A percentile compares a stretch with the other conserved stretches of the same genome.
Evolutionary conservation across 2,329 filamentous ascomycete genomes (phyloP).

Genomic region (Colletotrichum paranaense): DNA sequence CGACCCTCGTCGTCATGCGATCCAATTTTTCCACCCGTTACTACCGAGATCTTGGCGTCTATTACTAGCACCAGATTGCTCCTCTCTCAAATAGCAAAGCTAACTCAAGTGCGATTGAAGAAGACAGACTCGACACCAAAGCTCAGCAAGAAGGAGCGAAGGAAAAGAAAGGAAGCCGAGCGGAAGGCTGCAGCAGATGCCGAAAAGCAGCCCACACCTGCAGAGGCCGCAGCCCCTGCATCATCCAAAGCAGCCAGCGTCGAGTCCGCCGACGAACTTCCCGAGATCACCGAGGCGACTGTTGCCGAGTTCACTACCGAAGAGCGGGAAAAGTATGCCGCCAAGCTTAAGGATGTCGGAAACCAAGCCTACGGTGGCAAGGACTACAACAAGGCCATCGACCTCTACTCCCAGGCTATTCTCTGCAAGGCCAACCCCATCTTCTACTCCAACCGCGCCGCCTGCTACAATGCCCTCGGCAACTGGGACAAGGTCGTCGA

Average conservation of each 20-base stretch:
- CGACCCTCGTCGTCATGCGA: slow-evolving; percentile 23
- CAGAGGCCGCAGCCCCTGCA: slow-evolving; percentile 44
- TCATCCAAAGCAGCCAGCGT: slow-evolving; percentile 63
- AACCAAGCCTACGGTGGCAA: slow-evolving; percentile 97
- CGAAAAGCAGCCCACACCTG: slow-evolving; percentile 49
- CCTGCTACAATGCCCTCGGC: slow-evolving; percentile 93
- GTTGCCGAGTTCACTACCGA: slow-evolving; percentile 65
- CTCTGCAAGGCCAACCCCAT: slow-evolving; percentile 97
- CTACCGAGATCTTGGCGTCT: slow-evolving; percentile 18
- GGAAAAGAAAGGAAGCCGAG: slow-evolving; percentile 86
- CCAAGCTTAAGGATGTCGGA: slow-evolving; percentile 92
- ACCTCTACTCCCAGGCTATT: slow-evolving; percentile 95
- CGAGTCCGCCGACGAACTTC: slow-evolving; percentile 74
- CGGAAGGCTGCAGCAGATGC: slow-evolving; percentile 63
- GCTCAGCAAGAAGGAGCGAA: slow-evolving; percentile 88
- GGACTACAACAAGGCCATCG: slow-evolving; percentile 93
- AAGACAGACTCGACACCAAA: slow-evolving; percentile 68
- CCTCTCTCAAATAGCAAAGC: background rate
- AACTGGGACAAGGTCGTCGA: slow-evolving; percentile 97
- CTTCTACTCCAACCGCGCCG: slow-evolving; percentile 98
- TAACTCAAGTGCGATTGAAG: slow-evolving; percentile 33
- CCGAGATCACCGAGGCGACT: slow-evolving; percentile 71
- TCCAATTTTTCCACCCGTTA: slow-evolving; percentile 6
- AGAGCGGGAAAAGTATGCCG: slow-evolving; percentile 87
- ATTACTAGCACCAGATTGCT: background rate